Evolutionary conservation across 345 rosid species (phyloP).

Genomic region (Hypericum androsaemum): DNA sequence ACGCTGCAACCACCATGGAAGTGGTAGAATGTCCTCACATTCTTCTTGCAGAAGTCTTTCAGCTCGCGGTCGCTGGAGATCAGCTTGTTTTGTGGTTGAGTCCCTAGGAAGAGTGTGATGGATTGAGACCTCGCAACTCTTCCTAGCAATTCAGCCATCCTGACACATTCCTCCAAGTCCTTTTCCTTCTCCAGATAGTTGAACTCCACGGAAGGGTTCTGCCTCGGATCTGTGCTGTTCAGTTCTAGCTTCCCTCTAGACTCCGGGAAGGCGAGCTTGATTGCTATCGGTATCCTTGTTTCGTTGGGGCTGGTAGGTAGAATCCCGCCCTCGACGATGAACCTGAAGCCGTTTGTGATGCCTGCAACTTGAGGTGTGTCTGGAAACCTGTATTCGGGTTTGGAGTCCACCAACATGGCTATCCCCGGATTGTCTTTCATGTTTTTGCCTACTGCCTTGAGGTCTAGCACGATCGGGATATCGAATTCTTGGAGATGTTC

Average conservation of each 20-base stretch:
- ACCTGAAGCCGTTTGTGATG: slow-evolving; percentile 37
- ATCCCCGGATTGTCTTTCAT: slow-evolving; percentile 61
- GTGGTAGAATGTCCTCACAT: slow-evolving; percentile 57
- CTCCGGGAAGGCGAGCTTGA: slow-evolving; percentile 54
- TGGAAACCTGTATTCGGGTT: slow-evolving; percentile 34
- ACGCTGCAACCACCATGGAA: slow-evolving; percentile 55
- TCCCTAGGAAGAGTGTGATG: slow-evolving; percentile 36
- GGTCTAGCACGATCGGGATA: slow-evolving; percentile 30
- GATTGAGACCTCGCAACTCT: slow-evolving; percentile 47
- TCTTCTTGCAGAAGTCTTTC: slow-evolving; percentile 42
- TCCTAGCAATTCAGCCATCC: slow-evolving; percentile 46
- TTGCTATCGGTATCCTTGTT: slow-evolving; percentile 43
- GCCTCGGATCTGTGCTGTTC: slow-evolving; percentile 40
- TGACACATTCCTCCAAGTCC: slow-evolving; percentile 42
- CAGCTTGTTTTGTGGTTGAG: slow-evolving; percentile 19
- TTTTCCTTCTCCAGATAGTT: slow-evolving; percentile 46
- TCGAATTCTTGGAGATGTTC: slow-evolving; percentile 35
- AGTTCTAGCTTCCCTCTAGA: slow-evolving; percentile 59
- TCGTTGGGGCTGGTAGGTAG: slow-evolving; percentile 35
- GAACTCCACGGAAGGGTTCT: slow-evolving; percentile 55
- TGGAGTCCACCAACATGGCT: slow-evolving; percentile 30
- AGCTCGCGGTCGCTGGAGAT: slow-evolving; percentile 26
- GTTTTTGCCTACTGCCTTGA: slow-evolving; percentile 39
- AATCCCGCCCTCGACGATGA: slow-evolving; percentile 45
- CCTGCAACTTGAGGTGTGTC: slow-evolving; percentile 67